Conservation (phyloP, 768 basidiomycete genomes). For the Mycena polygramma region DNA sequence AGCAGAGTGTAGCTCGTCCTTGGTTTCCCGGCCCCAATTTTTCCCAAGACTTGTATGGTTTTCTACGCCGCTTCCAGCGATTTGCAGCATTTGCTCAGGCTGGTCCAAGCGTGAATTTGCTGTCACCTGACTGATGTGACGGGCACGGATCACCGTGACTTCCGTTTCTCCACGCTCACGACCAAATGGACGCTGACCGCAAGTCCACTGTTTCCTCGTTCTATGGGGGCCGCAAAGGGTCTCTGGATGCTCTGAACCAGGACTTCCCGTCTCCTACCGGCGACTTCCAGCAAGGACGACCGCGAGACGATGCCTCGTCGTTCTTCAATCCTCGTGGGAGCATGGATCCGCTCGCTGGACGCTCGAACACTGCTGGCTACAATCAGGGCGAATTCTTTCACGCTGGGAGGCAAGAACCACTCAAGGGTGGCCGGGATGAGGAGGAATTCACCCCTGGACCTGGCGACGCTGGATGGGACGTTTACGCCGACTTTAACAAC, state of each 20-base stretch:
- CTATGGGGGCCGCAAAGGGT: conserved; percentile 73
- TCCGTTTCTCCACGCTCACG: background rate
- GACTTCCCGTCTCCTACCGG: conserved; percentile 57
- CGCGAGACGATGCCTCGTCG: conserved; percentile 77
- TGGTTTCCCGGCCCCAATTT: no score
- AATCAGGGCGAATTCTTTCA: conserved; percentile 78
- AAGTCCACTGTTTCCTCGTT: conserved; percentile 87
- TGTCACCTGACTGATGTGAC: conserved; percentile 4
- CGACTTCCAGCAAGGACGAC: conserved; percentile 49
- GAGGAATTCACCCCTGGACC: conserved; percentile 57
- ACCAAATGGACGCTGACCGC: conserved; percentile 79
- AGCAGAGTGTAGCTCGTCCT: no score
- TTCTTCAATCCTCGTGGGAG: conserved; percentile 67
- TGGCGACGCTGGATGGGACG: conserved; percentile 70
- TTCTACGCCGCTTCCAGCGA: background rate
- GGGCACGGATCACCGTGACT: background rate
- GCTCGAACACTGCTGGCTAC: conserved; percentile 72
- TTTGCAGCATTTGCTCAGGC: no score
- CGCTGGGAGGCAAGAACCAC: conserved; percentile 78
- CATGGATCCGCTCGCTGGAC: conserved; percentile 60
- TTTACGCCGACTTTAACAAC: conserved; percentile 93
- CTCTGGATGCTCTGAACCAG: conserved; percentile 72
- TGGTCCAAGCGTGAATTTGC: background rate
- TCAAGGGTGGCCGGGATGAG: conserved; percentile 85
- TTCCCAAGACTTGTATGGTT: no score